Percentiles rank a stretch among this genome's conserved stretches.
Evolutionary conservation across 257 asterid species (phyloP).

Genomic region (Solanum pinnatisectum): DNA sequence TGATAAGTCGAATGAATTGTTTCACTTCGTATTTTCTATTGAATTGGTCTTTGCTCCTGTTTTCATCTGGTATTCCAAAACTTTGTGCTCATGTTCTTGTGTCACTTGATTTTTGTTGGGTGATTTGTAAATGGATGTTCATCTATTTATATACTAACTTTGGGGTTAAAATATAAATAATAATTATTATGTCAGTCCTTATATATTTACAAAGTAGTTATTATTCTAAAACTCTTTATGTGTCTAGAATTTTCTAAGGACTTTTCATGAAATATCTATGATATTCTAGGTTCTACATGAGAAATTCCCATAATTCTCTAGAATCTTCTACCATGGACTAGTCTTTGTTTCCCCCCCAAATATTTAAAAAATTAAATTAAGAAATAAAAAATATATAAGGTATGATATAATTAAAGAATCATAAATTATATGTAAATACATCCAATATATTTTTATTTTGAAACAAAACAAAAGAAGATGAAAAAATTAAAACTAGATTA

Average conservation of each 20-base stretch:
- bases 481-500: too few species aligned
- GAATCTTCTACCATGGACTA: not conserved
- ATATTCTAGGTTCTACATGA: too few species aligned
- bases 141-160: too few species aligned
- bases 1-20: not conserved
- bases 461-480: not conserved
- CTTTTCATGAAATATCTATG: not conserved
- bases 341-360: rapidly evolving
- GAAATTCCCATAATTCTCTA: not conserved
- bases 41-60: too few species aligned
- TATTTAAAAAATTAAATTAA: too few species aligned
- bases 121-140: not conserved
- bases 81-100: not conserved
- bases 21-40: not conserved
- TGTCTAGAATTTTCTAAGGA: not conserved
- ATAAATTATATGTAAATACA: too few species aligned
- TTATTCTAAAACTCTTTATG: too few species aligned
- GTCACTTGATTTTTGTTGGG: not conserved
- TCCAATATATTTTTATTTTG: too few species aligned
- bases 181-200: not conserved
- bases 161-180: not conserved
- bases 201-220: too few species aligned
- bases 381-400: too few species aligned
- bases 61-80: not conserved
- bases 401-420: too few species aligned